phyloP scores from a whole-genome alignment of 129 eudicot species.

The Saussurea involucrata region DNA sequence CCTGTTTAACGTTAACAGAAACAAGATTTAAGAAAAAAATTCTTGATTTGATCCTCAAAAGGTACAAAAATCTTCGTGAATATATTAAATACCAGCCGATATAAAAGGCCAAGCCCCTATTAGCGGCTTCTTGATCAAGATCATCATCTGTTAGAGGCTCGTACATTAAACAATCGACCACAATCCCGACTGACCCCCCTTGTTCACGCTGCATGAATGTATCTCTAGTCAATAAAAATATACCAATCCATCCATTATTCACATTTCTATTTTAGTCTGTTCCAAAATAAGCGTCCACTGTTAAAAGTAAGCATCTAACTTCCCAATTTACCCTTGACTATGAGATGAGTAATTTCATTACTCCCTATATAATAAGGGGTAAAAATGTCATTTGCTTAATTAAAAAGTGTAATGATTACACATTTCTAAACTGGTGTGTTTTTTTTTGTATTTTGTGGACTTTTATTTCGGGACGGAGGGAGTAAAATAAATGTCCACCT shows the following conservation, averaged over 20 bases:
- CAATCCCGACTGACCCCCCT: slow-evolving; percentile 65
- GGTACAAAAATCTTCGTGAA: not conserved
- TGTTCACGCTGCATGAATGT: slow-evolving; percentile 44
- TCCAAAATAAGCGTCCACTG: too few species aligned
- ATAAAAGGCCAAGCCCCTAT: not conserved
- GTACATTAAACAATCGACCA: not conserved
- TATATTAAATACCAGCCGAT: not conserved
- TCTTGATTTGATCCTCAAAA: not conserved
- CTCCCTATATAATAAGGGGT: too few species aligned
- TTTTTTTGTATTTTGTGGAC: too few species aligned
- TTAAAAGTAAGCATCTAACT: too few species aligned
- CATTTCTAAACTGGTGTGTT: too few species aligned
- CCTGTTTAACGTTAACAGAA: slow-evolving; percentile 32
- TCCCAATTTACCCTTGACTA: too few species aligned
- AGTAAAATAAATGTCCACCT: too few species aligned
- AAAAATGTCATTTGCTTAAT: too few species aligned
- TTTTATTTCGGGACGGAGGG: too few species aligned
- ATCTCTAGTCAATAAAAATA: not conserved
- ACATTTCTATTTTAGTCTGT: too few species aligned
- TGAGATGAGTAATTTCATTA: too few species aligned
- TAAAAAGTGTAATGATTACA: too few species aligned
- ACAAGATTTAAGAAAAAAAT: not conserved
- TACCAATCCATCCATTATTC: not conserved
- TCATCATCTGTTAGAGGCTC: not conserved
- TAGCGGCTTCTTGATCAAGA: slow-evolving; percentile 6